Evolutionary conservation across 2,329 filamentous ascomycete genomes (phyloP).

Genomic region (Tympanopsis confertula): DNA sequence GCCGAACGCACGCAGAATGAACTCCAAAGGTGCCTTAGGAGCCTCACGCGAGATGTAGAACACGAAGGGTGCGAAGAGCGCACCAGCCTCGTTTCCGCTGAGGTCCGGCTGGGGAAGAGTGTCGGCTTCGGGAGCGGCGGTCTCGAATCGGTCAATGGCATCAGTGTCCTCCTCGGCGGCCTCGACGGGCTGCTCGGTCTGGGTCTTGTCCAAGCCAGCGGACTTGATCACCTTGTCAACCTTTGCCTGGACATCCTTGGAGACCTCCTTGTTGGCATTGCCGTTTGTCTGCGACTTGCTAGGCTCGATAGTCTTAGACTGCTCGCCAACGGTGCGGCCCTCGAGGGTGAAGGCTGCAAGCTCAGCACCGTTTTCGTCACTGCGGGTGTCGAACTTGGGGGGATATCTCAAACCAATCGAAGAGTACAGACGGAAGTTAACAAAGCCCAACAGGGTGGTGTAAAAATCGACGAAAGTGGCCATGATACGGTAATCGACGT

Average conservation of each 20-base stretch:
- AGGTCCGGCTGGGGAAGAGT: conserved; percentile 69
- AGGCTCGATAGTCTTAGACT: conserved; percentile 37
- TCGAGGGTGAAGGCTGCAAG: conserved; percentile 85
- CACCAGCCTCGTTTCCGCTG: conserved; percentile 53
- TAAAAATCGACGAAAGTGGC: conserved; percentile 98
- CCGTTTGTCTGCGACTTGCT: conserved; percentile 39
- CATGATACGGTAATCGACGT: conserved; percentile 98
- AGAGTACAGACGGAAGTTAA: conserved; percentile 92
- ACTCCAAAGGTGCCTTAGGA: conserved; percentile 79
- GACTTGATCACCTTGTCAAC: conserved; percentile 60
- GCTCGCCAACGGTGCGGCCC: conserved; percentile 43
- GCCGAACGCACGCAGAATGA: conserved; percentile 84
- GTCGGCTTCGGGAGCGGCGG: conserved; percentile 73
- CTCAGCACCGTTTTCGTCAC: conserved; percentile 82
- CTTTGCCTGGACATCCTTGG: conserved; percentile 50
- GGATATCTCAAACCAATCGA: conserved; percentile 86
- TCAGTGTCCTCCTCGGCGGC: conserved; percentile 37
- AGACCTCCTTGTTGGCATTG: conserved; percentile 32
- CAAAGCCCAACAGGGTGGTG: conserved; percentile 86
- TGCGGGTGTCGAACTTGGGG: conserved; percentile 81
- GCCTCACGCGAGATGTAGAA: conserved; percentile 92
- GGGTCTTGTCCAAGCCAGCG: conserved; percentile 37
- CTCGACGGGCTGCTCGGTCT: neutral
- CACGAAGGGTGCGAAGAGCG: conserved; percentile 79
- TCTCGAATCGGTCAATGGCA: conserved; percentile 83